Base-by-base conservation (phyloP, 179 eudicot genomes). In the Sideroxylon spinosum region DNA sequence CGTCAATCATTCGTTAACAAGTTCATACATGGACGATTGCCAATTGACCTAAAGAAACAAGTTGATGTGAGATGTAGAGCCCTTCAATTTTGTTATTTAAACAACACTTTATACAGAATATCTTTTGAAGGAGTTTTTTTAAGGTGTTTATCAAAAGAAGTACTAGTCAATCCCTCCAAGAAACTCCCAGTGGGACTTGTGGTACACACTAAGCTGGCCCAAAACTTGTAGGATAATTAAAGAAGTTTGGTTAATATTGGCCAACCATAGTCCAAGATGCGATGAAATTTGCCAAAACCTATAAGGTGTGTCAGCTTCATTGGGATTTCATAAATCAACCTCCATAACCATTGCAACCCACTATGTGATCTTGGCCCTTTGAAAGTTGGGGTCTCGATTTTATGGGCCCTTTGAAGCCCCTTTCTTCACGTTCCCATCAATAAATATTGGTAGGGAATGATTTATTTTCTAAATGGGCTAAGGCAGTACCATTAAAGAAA, bases 171-270 rank as follows among this genome's bases (percentile, higher is more conserved):
- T 22, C 20, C 17, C 70, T 26, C 14, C 0, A 29, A 1, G 70
- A 71, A 71, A 62, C 70, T 23, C 53, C 62, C n/a, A 9, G 49
- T 26, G 62, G 70, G 7, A 49, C 65, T 32, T 78, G 81, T 19
- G 52, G 76, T 17, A 52, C 81, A 12, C 81, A 78, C 16, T 37
- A 78, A 50, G 71, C 22, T 29, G 60, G 81, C 2, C 71, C 71
- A 22, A 78, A 60, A 46, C 20, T 71, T 0, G 76, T 37, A 17
- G 20, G 52, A 0, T 53, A 78, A 61, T 10, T 78, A 32, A 78
- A 63, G 62, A 1, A 63, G 23, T 26, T 78, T 19, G 76, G 71
- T 16, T 71, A 78, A 12, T 78, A 67, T 55, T 67, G 55, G 65
- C 79, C 74, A 17, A 66, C 66, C 9, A 46, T 69, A 11, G 49